phyloP scores from a whole-genome alignment of 306 rosid genomes.

The Ammopiptanthus mongolicus region DNA sequence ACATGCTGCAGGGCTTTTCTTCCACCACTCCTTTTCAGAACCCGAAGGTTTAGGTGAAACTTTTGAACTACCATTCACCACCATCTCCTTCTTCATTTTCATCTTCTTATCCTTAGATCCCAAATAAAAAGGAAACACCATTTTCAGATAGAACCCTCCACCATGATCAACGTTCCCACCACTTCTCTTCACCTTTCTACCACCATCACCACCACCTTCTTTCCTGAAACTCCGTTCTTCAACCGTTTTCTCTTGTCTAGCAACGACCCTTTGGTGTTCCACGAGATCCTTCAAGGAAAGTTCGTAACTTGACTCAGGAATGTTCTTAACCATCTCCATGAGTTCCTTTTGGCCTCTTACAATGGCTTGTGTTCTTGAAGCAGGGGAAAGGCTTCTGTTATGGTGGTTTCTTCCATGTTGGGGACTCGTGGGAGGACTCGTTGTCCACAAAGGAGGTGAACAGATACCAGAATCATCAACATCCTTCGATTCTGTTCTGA shows the following conservation, averaged over 20 bases:
- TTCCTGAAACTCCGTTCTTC: slow-evolving; percentile 10
- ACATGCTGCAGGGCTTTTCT: slow-evolving; percentile 41
- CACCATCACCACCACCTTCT: background rate
- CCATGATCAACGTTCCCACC: slow-evolving; percentile 31
- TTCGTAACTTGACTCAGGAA: slow-evolving; percentile 88
- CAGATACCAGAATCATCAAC: slow-evolving; percentile 36
- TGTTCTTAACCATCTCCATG: slow-evolving; percentile 83
- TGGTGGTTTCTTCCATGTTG: slow-evolving; percentile 14
- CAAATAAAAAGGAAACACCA: slow-evolving; percentile 57
- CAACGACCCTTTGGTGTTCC: slow-evolving; percentile 35
- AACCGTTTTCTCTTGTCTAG: background rate
- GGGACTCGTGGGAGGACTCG: slow-evolving; percentile 39
- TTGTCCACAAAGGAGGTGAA: slow-evolving; percentile 64
- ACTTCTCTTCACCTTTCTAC: no score
- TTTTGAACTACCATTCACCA: slow-evolving; percentile 33
- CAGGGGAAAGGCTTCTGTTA: slow-evolving; percentile 54
- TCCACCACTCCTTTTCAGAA: slow-evolving; percentile 72
- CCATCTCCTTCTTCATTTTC: slow-evolving; percentile 35
- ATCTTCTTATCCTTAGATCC: slow-evolving; percentile 39
- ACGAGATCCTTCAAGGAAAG: slow-evolving; percentile 85
- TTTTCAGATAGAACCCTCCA: slow-evolving; percentile 72
- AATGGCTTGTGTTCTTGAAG: slow-evolving; percentile 65
- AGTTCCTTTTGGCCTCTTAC: slow-evolving; percentile 75
- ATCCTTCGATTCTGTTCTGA: background rate
- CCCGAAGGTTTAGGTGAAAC: slow-evolving; percentile 54